A percentile compares a stretch with the other conserved stretches of the same genome.
Conservation (phyloP, 345 rosid species). For the Leavenworthia alabamica region DNA sequence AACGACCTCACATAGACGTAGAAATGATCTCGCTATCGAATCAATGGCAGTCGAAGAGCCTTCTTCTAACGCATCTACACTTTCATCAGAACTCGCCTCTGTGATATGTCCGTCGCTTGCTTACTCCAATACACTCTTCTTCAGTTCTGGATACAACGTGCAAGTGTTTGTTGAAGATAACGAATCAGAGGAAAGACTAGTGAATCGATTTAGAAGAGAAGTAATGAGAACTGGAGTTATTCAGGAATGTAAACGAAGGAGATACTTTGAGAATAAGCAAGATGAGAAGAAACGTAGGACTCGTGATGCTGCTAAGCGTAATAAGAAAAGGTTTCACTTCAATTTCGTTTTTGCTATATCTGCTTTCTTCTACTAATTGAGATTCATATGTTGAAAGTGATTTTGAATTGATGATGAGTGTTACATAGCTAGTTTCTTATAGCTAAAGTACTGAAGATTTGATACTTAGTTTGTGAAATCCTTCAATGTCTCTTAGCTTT, state of each 20-base stretch:
- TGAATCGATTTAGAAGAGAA: slow-evolving; percentile 65
- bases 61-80: slow-evolving; percentile 3
- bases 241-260: slow-evolving; percentile 66
- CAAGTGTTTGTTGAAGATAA: slow-evolving; percentile 65
- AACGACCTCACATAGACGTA: slow-evolving; percentile 23
- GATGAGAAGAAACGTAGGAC: slow-evolving; percentile 71
- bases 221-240: slow-evolving; percentile 75
- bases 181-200: slow-evolving; percentile 68
- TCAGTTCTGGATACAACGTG: slow-evolving; percentile 59
- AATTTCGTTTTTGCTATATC: not conserved
- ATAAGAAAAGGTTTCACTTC: slow-evolving; percentile 42
- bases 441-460: not conserved
- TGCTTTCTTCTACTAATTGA: not conserved
- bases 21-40: slow-evolving; percentile 19
- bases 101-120: slow-evolving; percentile 70
- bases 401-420: not conserved
- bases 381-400: not conserved
- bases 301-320: slow-evolving; percentile 84
- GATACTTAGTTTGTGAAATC: not conserved
- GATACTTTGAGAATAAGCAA: slow-evolving; percentile 58
- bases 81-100: slow-evolving; percentile 46
- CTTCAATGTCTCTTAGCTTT: not conserved
- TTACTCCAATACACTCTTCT: slow-evolving; percentile 62
- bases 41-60: slow-evolving; percentile 32
- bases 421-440: not conserved